Conservation (phyloP, 202 grass and related monocot species). For the Elaeis oleifera region DNA sequence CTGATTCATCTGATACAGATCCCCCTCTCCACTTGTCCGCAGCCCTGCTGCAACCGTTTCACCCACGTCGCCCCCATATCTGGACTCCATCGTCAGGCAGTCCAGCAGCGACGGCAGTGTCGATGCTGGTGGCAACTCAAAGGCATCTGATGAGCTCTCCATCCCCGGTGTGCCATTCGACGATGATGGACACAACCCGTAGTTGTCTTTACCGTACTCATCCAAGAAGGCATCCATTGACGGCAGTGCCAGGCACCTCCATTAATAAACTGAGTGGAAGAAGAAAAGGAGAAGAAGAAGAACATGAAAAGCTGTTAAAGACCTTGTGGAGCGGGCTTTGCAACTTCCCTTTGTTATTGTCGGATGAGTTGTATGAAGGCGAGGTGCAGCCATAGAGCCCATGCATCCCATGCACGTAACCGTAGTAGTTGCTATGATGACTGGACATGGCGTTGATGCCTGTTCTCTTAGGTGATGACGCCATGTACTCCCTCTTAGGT, state of each 20-base stretch:
- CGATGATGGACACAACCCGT: no score
- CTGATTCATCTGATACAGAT: not conserved
- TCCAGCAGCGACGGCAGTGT: conserved; percentile 47
- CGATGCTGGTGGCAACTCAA: not conserved
- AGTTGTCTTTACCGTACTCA: conserved; percentile 24
- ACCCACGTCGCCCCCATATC: not conserved
- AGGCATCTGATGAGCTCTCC: not conserved
- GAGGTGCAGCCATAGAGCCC: conserved; percentile 6
- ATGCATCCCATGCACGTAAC: conserved; percentile 25
- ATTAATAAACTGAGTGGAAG: conserved; percentile 6
- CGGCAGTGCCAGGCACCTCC: conserved; percentile 31
- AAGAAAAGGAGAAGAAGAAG: conserved; percentile 26
- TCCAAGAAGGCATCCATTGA: conserved; percentile 41
- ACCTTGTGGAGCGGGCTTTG: conserved; percentile 50
- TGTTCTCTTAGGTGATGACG: conserved; percentile 6
- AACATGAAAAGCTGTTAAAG: conserved; percentile 23
- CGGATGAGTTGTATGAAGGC: conserved; percentile 3
- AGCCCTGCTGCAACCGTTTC: not conserved
- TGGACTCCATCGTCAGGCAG: conserved; percentile 57
- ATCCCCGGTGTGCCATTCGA: not conserved
- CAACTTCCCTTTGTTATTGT: conserved; percentile 31
- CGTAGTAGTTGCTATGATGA: conserved; percentile 9
- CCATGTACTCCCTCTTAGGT: not conserved
- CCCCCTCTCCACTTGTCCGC: conserved; percentile 6
- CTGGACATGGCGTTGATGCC: conserved; percentile 17